Evolutionary conservation across 2,329 filamentous ascomycete genomes (phyloP), one percentile per base, ranked within the genome.

Genomic region (Fusarium dimerum): DNA sequence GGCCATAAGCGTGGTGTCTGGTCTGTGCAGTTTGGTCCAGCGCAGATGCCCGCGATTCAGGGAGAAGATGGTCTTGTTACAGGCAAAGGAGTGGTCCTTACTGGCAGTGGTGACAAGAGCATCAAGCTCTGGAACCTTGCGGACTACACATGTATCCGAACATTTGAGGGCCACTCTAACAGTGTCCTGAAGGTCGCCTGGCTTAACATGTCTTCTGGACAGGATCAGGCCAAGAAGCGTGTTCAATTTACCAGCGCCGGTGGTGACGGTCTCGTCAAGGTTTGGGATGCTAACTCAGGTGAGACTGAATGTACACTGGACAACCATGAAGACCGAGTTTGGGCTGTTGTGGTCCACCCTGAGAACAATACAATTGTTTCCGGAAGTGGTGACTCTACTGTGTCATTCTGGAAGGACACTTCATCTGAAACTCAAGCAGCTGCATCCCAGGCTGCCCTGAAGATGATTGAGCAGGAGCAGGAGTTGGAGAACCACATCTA

Each of bases 371-470:
- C 86, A 45, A 83, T 99, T 47, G 87, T 95, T 36, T 97, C 94
- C 7, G 94, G 92, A 36, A 92, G 90, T 52, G 93, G 89, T 47
- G 94, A 99, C 72, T 92, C 92, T 34, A 92, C 91, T 1, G 84
- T 99, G 38, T 95, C 91, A 1, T 96, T 97, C 75, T 99, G 94
- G 94, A 86, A 86, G 64, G 94, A 99, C 68, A 97, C 92, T 2
- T 95, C 92, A 0, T 83, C 85, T 5, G 80, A 89, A 52, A 96
- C 93, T 0, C 86, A 90, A 55, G 84, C 85, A 15, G 87, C 87
- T 3, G 84, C 89, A 1, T 87, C 88, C 1, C 83, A 85, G 40
- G 89, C 88, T 5, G 87, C 88, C 36, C 85, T 89, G 6, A 85
- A 88, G 68, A 83, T 93, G 49, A 88, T 96, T 43, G 93, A 99